Base-by-base conservation (phyloP, 2,329 filamentous ascomycete genomes). In the Fusarium equiseti region DNA sequence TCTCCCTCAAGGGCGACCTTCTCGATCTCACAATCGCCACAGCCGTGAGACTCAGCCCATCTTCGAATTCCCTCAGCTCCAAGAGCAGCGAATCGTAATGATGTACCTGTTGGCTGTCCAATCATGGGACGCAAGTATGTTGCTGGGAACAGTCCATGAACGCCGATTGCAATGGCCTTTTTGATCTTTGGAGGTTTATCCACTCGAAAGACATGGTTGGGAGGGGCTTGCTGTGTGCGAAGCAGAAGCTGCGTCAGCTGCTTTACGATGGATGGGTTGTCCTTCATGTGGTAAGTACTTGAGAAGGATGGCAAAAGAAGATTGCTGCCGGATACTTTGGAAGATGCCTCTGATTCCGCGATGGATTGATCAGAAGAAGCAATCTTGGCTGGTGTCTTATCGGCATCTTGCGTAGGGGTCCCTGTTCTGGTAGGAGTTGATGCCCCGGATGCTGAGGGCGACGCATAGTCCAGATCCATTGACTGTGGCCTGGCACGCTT, bases 1-100 rank as follows among this genome's bases (percentile, higher is more conserved):
- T 99, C 96, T 24, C 95, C 95, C 81, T 99, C 96, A 1, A 99
- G 86, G 1, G 95, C 94, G 16, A 98, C 92, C 78, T 97, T 98
- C 77, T 98, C 94, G 59, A 99, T 93, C 73, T 97, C 92, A 66
- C 88, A 90, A 68, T 94, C 92, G 4, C 86, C 82, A 65, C 91
- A 94, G 1, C 92, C 91, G 70, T 93, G 89, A 15, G 84, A 84
- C 56, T 93, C 89, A 0, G 93, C 89, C 93, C 95, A 99, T 64
- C 91, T 87, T 62, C 91, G 88, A 73, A 99, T 95, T 2, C 93
- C 91, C 42, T 92, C 90, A 8, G 94, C 94, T 20, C 92, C 92
- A 76, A 95, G 91, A 69, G 92, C 95, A 12, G 95, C 94, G 77
- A 99, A 99, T 43, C 94, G 91, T 60, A 98, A 90, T 0, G 95